Evolutionary conservation across 176 grass and related monocot species (phyloP).

Genomic region (Oryza glumipatula): DNA sequence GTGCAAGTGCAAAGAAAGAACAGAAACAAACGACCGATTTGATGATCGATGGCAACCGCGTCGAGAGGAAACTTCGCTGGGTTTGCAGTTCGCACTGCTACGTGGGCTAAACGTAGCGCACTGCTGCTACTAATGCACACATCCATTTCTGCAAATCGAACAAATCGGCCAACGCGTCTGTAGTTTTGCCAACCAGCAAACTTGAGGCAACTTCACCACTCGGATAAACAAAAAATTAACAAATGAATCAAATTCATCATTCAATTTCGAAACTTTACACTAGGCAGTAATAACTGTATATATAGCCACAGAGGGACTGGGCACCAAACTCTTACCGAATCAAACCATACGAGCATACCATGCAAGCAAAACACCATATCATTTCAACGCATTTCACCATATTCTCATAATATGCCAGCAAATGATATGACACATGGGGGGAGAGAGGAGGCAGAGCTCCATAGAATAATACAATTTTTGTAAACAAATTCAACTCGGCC

Average conservation of each 20-base stretch:
- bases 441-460: slow-evolving; percentile 16
- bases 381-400: slow-evolving; percentile 43
- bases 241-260: not conserved
- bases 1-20: no score
- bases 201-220: not conserved
- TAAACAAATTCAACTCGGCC: slow-evolving; percentile 38
- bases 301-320: not conserved
- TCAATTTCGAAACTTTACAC: not conserved
- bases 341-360: not conserved
- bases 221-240: not conserved
- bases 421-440: slow-evolving; percentile 36
- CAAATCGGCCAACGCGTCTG: not conserved
- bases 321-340: not conserved
- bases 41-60: no score
- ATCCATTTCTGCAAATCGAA: not conserved
- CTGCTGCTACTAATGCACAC: no score
- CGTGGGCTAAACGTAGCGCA: no score
- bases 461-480: slow-evolving; percentile 44
- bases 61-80: no score
- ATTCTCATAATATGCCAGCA: slow-evolving; percentile 49
- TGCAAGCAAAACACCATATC: not conserved
- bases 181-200: not conserved
- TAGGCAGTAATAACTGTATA: not conserved
- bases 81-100: no score
- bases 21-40: no score